Evolutionary conservation across 2,329 filamentous ascomycete species (phyloP), one percentile per base, ranked within the genome.

Genomic region (Podosphaera fusca): DNA sequence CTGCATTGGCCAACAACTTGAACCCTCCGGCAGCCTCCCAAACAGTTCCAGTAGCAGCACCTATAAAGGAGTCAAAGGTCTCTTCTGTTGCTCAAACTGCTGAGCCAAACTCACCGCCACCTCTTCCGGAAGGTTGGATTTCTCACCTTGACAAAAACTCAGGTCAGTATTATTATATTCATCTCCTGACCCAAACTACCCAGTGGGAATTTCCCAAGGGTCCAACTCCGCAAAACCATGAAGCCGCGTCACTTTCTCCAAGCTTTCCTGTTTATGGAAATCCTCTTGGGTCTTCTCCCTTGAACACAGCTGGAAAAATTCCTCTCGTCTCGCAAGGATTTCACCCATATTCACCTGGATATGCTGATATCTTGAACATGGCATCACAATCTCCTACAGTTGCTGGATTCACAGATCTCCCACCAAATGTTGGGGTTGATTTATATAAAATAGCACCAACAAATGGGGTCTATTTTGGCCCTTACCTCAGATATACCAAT

Each of bases 171-270:
- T 98, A 98, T 69, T 98, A 98, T 66, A 98, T 98, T 59, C 92
- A 98, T 68, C 76, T 98, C 35, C 85, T 89, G 1, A 89, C 87
- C 0, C 92, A 96, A 67, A 87, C 89, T 2, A 98, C 92, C 0
- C 92, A 98, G 67, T 98, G 92, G 92, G 92, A 98, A 66, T 96
- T 96, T 63, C 92, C 92, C 34, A 96, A 95, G 70, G 90, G 90
- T 0, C 89, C 89, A 0, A 95, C 87, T 31, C 90, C 90, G 0
- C 75, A 95, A 56, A 85, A 87, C 60, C 78, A 94, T 61, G 88
- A 94, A 59, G 78, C 85, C 12, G 75, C 81, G 14, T 90, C 90
- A 0, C 72, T 95, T 58, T 95, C 90, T 5, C 90, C 90, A 0
- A 83, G 84, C 2, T 53, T 61, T 21, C 87, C 82, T 55, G 83